Evolutionary conservation across 2,329 filamentous ascomycete genomes (phyloP).

Genomic region (Trichoderma koningii): DNA sequence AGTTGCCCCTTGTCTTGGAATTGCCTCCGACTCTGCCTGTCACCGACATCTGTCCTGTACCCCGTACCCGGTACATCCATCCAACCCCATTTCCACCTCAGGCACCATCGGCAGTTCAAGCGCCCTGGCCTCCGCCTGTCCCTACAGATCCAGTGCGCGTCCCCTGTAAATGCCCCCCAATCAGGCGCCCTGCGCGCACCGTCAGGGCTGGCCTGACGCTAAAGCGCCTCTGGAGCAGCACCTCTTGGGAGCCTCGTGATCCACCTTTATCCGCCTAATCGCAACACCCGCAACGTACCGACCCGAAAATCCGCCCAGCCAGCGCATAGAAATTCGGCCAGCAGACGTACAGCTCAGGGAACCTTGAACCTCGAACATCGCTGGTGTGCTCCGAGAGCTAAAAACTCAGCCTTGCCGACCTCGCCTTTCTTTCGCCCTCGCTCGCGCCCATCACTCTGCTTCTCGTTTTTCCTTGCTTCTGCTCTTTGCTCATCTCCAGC

Average conservation of each 20-base stretch:
- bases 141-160: too few species aligned
- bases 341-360: neutral
- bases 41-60: too few species aligned
- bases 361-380: neutral
- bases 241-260: constrained; percentile 25
- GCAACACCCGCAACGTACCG: constrained; percentile 26
- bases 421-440: neutral
- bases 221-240: neutral
- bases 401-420: neutral
- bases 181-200: constrained; percentile 17
- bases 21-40: too few species aligned
- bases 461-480: neutral
- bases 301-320: constrained; percentile 21
- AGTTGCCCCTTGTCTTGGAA: too few species aligned
- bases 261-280: constrained; percentile 28
- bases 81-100: too few species aligned
- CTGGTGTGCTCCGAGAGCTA: too few species aligned
- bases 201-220: constrained; percentile 24
- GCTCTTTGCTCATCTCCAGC: neutral
- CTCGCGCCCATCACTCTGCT: neutral
- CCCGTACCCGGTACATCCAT: too few species aligned
- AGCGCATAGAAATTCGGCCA: constrained; percentile 1
- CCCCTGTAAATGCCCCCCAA: constrained; percentile 20
- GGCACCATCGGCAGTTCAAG: too few species aligned
- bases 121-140: too few species aligned